Evolutionary conservation across 305 asterid species (phyloP).

Genomic region (Stenogyne calaminthoides): DNA sequence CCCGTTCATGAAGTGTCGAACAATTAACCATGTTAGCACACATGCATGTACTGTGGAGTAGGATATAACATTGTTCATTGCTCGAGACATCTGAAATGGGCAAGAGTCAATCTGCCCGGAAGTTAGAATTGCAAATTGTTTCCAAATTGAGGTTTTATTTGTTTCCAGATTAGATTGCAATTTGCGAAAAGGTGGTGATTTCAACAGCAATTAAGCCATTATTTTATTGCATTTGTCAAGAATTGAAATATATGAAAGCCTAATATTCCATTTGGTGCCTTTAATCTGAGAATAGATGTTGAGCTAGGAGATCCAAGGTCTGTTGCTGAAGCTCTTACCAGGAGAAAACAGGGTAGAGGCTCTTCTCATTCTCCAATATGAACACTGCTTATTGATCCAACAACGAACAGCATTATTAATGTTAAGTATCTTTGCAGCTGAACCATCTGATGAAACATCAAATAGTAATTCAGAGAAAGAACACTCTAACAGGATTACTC

Average conservation of each 20-base stretch:
- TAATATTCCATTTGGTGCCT: conserved; percentile 32
- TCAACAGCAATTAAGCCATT: too few relatives aligned
- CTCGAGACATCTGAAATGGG: too few relatives aligned
- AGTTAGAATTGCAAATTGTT: too few relatives aligned
- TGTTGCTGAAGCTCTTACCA: conserved; percentile 94
- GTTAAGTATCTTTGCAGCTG: conserved; percentile 53
- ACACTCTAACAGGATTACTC: conserved; percentile 60
- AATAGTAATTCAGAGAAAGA: conserved; percentile 56
- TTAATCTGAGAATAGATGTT: conserved; percentile 55
- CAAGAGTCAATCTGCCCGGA: too few relatives aligned
- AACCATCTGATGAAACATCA: conserved; percentile 61
- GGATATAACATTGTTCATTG: too few relatives aligned
- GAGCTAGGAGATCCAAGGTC: conserved; percentile 79
- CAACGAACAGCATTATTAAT: conserved; percentile 27
- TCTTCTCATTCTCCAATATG: conserved; percentile 22
- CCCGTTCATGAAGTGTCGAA: too few relatives aligned
- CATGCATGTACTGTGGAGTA: too few relatives aligned
- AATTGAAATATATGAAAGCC: conserved; percentile 20
- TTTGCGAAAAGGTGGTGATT: too few relatives aligned
- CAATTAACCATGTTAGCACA: too few relatives aligned
- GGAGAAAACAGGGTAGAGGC: conserved; percentile 69
- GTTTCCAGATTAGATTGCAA: too few relatives aligned
- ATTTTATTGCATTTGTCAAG: background rate
- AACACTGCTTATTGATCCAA: conserved; percentile 16
- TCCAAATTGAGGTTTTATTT: too few relatives aligned